Conservation (phyloP, 305 asterid genomes). For the Fraxinus latifolia region DNA sequence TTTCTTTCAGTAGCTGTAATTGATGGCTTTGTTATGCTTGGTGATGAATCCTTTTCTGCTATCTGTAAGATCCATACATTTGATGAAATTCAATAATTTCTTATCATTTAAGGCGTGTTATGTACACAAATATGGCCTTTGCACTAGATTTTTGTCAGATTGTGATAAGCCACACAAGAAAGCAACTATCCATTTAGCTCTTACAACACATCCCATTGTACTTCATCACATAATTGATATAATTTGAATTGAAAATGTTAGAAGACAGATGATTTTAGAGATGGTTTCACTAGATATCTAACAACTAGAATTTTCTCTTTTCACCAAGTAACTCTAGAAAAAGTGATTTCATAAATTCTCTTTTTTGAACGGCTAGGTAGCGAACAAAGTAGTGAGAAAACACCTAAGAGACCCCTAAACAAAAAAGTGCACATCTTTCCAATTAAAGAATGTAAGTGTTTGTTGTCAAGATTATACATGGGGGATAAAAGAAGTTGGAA, state of each 20-base stretch:
- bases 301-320: background rate
- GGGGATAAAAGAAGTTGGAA: background rate
- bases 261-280: background rate
- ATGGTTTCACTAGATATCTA: background rate
- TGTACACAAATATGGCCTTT: background rate
- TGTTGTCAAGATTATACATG: background rate
- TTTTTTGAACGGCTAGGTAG: too few relatives aligned
- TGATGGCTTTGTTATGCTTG: background rate
- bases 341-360: background rate
- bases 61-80: background rate
- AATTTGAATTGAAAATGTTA: background rate
- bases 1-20: background rate
- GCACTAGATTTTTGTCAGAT: background rate
- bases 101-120: background rate
- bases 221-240: background rate
- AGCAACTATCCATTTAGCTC: background rate
- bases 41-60: background rate
- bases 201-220: background rate
- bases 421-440: background rate
- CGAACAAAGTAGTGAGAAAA: background rate
- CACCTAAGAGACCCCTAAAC: background rate
- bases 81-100: background rate
- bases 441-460: background rate
- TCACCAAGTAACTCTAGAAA: background rate
- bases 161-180: background rate